phyloP scores from a whole-genome alignment of 768 basidiomycete species.

The Rhizopogon vesiculosus region DNA sequence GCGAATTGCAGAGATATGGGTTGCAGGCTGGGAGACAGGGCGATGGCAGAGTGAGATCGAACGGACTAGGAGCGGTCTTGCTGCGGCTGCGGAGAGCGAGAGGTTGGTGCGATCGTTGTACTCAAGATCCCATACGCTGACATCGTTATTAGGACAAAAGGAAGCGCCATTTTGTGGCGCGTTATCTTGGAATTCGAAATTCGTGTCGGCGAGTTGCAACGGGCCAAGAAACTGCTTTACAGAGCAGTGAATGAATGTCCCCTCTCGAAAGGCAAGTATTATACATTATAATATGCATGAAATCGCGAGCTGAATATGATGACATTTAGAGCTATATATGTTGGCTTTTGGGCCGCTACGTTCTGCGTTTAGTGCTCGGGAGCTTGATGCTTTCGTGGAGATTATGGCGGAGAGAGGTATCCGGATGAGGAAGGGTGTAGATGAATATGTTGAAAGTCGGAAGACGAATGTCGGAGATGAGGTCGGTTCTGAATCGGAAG shows the following conservation, averaged over 20 bases:
- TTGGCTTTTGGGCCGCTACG: slow-evolving; percentile 72
- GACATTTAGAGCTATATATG: slow-evolving; percentile 61
- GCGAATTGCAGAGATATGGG: slow-evolving; percentile 68
- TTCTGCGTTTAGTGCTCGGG: slow-evolving; percentile 50
- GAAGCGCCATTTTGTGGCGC: slow-evolving; percentile 67
- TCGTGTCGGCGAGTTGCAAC: slow-evolving; percentile 46
- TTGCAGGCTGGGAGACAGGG: slow-evolving; percentile 73
- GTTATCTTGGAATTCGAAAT: slow-evolving; percentile 78
- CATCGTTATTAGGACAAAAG: slow-evolving; percentile 46
- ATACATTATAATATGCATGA: slow-evolving; percentile 2
- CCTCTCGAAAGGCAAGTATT: slow-evolving; percentile 57
- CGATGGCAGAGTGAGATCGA: slow-evolving; percentile 70
- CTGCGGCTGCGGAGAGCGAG: slow-evolving; percentile 58
- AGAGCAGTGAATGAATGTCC: slow-evolving; percentile 75
- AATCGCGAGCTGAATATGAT: slow-evolving; percentile 8
- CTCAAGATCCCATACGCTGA: slow-evolving; percentile 4
- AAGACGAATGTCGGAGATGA: slow-evolving; percentile 10
- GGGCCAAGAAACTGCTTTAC: slow-evolving; percentile 70
- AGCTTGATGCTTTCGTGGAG: slow-evolving; percentile 60
- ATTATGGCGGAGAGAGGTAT: slow-evolving; percentile 76
- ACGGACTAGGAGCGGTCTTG: slow-evolving; percentile 60
- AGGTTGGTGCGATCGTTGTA: slow-evolving; percentile 41
- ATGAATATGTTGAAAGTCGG: slow-evolving; percentile 30
- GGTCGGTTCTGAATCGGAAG: slow-evolving; percentile 15
- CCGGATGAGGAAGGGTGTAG: slow-evolving; percentile 56